These are phyloP conservation scores for Salvia hispanica DNA, from an alignment of 257 asterid genomes.

Conservation along the genomic window DNA sequence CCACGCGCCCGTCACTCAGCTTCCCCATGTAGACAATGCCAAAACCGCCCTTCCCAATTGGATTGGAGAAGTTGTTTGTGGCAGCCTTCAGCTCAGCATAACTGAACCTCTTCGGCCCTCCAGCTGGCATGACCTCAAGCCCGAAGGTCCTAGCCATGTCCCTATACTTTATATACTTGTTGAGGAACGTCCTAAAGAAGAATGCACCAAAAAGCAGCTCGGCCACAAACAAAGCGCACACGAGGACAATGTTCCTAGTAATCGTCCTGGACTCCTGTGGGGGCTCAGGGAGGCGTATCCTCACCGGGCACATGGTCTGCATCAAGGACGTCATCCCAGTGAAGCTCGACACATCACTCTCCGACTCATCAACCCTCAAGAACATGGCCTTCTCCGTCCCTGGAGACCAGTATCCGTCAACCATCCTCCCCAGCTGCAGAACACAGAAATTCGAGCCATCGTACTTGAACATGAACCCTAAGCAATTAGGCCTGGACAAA, in stretches of 20 bases:
- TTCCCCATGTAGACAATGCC: slow-evolving; percentile 75
- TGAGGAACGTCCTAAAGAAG: slow-evolving; percentile 77
- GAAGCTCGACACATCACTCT: slow-evolving; percentile 48
- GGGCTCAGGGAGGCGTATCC: slow-evolving; percentile 66
- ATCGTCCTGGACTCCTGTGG: slow-evolving; percentile 54
- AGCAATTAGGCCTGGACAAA: slow-evolving; percentile 37
- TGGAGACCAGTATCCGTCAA: slow-evolving; percentile 77
- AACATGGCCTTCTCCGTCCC: slow-evolving; percentile 50
- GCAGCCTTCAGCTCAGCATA: slow-evolving; percentile 64
- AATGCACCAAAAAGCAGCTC: slow-evolving; percentile 74
- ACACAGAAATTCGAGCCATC: slow-evolving; percentile 66
- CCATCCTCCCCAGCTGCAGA: slow-evolving; percentile 54
- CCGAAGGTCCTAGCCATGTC: slow-evolving; percentile 91
- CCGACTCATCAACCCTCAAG: slow-evolving; percentile 64
- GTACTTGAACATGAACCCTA: slow-evolving; percentile 71
- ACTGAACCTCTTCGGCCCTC: slow-evolving; percentile 78
- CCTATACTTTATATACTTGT: slow-evolving; percentile 78
- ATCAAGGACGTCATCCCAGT: slow-evolving; percentile 62
- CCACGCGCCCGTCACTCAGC: slow-evolving; percentile 70
- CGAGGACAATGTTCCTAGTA: slow-evolving; percentile 64
- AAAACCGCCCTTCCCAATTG: slow-evolving; percentile 79
- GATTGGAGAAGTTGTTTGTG: slow-evolving; percentile 55
- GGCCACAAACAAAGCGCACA: slow-evolving; percentile 62
- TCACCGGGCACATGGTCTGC: slow-evolving; percentile 70
- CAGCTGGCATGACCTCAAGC: slow-evolving; percentile 75